These are phyloP conservation scores for Sarcocystis neurona DNA, from an alignment of 169 alveolate genomes.

Conservation along the genomic window DNA sequence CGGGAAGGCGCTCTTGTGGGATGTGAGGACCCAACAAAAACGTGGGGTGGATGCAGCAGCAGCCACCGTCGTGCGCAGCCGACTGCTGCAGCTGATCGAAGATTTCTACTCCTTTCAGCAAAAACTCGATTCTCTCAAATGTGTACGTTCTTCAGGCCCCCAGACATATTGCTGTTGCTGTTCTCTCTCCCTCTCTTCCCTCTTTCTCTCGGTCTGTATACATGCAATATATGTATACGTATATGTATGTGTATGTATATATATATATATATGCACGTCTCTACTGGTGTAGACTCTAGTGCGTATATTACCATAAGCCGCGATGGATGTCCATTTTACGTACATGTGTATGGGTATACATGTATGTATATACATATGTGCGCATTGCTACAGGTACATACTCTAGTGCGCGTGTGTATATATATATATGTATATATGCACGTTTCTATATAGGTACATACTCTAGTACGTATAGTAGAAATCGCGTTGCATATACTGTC, in stretches of 20 bases:
- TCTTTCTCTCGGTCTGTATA: not conserved
- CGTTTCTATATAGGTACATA: no score
- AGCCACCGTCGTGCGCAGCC: slow-evolving; percentile 4
- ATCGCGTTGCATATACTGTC: no score
- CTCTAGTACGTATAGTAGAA: no score
- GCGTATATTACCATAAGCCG: not conserved
- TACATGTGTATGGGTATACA: not conserved
- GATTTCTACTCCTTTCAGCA: slow-evolving; percentile 17
- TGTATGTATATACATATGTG: not conserved
- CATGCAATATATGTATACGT: not conserved
- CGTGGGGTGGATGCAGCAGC: no score
- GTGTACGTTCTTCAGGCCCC: not conserved
- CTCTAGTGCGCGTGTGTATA: no score
- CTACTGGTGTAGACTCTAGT: not conserved
- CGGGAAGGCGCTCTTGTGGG: no score
- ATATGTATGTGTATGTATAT: not conserved
- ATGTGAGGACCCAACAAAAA: no score
- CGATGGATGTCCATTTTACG: not conserved
- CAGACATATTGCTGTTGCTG: not conserved
- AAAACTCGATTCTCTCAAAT: slow-evolving; percentile 11
- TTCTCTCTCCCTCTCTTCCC: no score
- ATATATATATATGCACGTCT: not conserved
- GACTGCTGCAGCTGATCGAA: slow-evolving; percentile 23
- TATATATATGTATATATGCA: not conserved
- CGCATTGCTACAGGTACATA: not conserved